A percentile compares a stretch with the other conserved stretches of the same genome.
Conservation (phyloP, 2,329 filamentous ascomycete genomes). For the Xylariaceae sp. region DNA sequence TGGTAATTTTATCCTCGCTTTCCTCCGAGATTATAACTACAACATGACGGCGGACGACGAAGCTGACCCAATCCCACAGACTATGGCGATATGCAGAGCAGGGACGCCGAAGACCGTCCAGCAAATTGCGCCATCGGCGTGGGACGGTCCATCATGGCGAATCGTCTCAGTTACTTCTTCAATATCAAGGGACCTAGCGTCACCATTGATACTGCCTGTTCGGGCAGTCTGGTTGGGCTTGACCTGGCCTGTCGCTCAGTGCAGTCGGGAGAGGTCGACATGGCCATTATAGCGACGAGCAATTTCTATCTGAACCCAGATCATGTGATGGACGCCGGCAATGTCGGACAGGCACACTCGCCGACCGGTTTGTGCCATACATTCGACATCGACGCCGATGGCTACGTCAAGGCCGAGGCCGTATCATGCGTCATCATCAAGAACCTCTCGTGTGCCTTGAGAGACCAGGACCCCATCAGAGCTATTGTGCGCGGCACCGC, state of each 20-base stretch:
- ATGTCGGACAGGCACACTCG: constrained; percentile 6
- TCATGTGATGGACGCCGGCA: constrained; percentile 9
- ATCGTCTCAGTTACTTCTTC: not conserved
- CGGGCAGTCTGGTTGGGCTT: not conserved
- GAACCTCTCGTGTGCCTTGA: constrained; percentile 31
- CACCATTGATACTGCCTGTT: not conserved
- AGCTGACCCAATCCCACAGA: too few species aligned
- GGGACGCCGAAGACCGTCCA: not conserved
- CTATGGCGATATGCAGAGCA: not conserved
- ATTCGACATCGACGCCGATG: constrained; percentile 34
- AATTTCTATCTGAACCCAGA: constrained; percentile 27
- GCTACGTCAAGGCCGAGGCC: constrained; percentile 40
- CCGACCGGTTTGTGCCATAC: constrained; percentile 17
- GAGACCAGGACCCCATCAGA: constrained; percentile 31
- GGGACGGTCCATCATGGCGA: not conserved
- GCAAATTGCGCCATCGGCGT: not conserved
- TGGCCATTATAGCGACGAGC: constrained; percentile 1
- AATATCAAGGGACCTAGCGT: not conserved
- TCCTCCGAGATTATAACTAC: too few species aligned
- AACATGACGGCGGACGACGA: not conserved
- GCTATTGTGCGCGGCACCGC: constrained; percentile 26
- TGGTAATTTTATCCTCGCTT: too few species aligned
- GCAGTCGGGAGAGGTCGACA: not conserved
- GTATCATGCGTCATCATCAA: constrained; percentile 34
- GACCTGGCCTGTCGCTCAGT: not conserved